Evolutionary conservation across 371 early-diverging fungal species (phyloP).

Genomic region (Mortierella sp.): DNA sequence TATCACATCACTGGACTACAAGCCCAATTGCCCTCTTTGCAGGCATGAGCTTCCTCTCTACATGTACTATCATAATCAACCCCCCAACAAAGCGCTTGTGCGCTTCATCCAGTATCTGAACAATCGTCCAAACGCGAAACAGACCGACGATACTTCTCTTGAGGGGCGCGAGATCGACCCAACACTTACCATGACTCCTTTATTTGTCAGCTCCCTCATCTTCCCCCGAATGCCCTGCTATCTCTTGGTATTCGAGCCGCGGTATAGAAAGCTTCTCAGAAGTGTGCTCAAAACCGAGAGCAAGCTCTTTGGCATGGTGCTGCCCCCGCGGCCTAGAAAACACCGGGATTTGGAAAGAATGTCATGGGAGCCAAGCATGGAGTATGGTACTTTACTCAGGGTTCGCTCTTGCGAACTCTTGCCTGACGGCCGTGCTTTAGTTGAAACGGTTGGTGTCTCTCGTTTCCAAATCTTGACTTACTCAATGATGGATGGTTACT

Average conservation of each 20-base stretch:
- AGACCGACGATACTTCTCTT: constrained; percentile 1
- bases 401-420: constrained; percentile 53
- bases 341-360: constrained; percentile 29
- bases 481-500: constrained; percentile 36
- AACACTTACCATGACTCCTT: constrained; percentile 60
- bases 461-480: constrained; percentile 58
- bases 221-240: constrained; percentile 74
- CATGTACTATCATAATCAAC: constrained; percentile 46
- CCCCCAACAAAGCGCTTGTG: constrained; percentile 40
- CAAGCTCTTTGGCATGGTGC: constrained; percentile 72
- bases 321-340: constrained; percentile 39
- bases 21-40: constrained; percentile 62
- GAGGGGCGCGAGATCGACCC: constrained; percentile 41
- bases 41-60: constrained; percentile 58
- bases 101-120: constrained; percentile 39
- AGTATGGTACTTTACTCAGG: constrained; percentile 60
- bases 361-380: constrained; percentile 44
- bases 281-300: constrained; percentile 64
- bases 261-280: constrained; percentile 73
- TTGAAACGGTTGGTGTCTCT: constrained; percentile 60
- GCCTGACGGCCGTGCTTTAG: constrained; percentile 50
- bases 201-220: constrained; percentile 73
- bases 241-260: constrained; percentile 75
- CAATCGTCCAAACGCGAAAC: constrained; percentile 20
- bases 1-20: constrained; percentile 63